Base-by-base conservation (phyloP, 495 filamentous ascomycete genomes). In the Lepidopterella palustris region DNA sequence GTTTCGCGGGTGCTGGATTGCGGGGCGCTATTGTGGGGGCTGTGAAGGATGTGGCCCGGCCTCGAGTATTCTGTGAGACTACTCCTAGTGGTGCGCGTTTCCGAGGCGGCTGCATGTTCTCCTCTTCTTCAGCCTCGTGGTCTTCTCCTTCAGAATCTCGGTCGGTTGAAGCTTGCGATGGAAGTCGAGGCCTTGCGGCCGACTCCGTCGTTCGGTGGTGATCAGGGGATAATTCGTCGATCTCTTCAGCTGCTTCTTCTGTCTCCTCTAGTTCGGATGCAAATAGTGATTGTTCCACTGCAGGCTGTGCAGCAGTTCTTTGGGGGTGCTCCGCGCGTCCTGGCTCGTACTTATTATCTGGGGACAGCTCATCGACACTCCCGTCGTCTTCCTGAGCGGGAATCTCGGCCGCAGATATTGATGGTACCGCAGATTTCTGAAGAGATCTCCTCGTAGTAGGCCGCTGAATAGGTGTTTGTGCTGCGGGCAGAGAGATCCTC, bases 361-460 rank as follows among this genome's bases (percentile, higher is more conserved):
- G 51, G 25, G 63, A 66, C 13, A 66, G 55, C 51, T 65, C 63
- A 27, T 65, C 47, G 13, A 10, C 47, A 24, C 25, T 27, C 21
- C 11, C 47, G 4, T 61, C 58, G 27, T 42, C 51, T 9, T 55
- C 58, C 5, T 65, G 58, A 26, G 13, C 53, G 20, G 35, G 13
- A 42, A 18, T 18, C 18, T 42, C 2, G 13, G 35, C 13, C 13
- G 13, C 10, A 13, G 35, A 10, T 42, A 15, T 42, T 10, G 9
- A 42, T 42, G 2, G 35, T 10, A 2, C 35, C 18, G 35, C 13
- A 42, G n/a, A n/a, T n/a, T n/a, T n/a, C n/a, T 13, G 35, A 42
- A 11, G 35, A 4, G 35, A 2, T 3, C 3, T 2, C 13, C 3
- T 10, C 10, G 13, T 42, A 4, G 3, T 42, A 10, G 35, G 10